Evolutionary conservation across 31 red algal species (phyloP).

Genomic region (Bonnemaisonia californica): DNA sequence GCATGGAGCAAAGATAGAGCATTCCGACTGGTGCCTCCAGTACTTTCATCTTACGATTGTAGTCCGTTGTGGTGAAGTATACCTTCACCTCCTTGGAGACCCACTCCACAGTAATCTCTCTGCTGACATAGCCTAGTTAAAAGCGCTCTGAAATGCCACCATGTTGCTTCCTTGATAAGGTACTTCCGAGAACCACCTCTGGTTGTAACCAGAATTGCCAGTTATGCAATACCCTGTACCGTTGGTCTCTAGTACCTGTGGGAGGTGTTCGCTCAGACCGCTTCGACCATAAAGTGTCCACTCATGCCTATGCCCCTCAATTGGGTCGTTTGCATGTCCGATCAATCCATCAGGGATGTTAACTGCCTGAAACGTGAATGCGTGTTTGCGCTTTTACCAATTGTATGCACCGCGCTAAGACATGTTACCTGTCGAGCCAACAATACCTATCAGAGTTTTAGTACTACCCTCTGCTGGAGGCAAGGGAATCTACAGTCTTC

Average conservation of each 20-base stretch:
- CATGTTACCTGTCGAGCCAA: background rate
- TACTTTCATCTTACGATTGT: slow-evolving; percentile 8
- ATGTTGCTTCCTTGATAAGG: background rate
- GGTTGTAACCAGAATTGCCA: slow-evolving; percentile 13
- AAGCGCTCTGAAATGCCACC: background rate
- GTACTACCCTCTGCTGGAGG: too few species aligned
- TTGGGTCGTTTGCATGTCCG: background rate
- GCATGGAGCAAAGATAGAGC: background rate
- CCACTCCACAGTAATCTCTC: slow-evolving; percentile 19
- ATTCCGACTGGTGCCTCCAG: background rate
- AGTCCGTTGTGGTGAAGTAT: slow-evolving; percentile 23
- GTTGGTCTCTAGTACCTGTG: background rate
- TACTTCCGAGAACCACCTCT: background rate
- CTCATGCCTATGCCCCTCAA: slow-evolving; percentile 7
- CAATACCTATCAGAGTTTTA: slow-evolving; percentile 7
- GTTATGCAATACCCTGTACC: background rate
- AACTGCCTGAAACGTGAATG: background rate
- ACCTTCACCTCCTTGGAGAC: slow-evolving; percentile 33
- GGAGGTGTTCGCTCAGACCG: background rate
- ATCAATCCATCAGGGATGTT: slow-evolving; percentile 18
- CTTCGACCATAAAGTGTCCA: background rate
- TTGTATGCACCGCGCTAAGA: background rate
- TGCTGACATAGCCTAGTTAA: background rate
- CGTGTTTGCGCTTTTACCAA: slow-evolving; percentile 10
- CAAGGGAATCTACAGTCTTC: too few species aligned